Conservation (phyloP, 768 basidiomycete genomes). For the Tulasnella sp. region DNA sequence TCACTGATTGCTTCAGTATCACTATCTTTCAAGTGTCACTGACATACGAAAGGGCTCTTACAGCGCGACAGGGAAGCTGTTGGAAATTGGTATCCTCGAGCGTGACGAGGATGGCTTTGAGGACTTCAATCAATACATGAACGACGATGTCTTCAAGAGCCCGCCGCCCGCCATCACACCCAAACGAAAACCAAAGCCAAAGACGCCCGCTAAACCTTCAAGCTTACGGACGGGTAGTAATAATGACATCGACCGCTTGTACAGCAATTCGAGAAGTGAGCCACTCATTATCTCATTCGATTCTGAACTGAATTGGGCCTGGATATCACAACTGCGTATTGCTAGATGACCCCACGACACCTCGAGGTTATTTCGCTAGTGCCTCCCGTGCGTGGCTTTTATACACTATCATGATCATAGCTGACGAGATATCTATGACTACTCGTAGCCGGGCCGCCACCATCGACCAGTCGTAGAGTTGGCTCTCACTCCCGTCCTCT, state of each 20-base stretch:
- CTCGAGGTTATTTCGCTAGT: neutral
- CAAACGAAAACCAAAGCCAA: conserved; percentile 1
- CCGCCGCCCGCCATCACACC: conserved; percentile 1
- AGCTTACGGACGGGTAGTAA: neutral
- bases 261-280: neutral
- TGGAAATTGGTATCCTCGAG: conserved; percentile 4
- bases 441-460: neutral
- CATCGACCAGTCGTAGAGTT: neutral
- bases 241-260: neutral
- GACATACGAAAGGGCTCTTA: too few species aligned
- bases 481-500: neutral
- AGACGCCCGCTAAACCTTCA: neutral
- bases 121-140: conserved; percentile 14
- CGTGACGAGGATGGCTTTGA: conserved; percentile 16
- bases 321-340: neutral
- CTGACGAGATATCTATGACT: neutral
- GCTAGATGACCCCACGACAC: neutral
- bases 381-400: neutral
- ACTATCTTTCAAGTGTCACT: neutral
- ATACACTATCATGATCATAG: neutral
- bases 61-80: conserved; percentile 15
- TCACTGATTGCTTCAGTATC: neutral
- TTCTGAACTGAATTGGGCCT: neutral
- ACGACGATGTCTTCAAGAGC: conserved; percentile 9
- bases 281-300: neutral